A percentile compares a stretch with the other conserved stretches of the same genome.
These are phyloP conservation scores for Aureobasidium sp. DNA, from an alignment of 2,329 filamentous ascomycete genomes.

Conservation along the genomic window DNA sequence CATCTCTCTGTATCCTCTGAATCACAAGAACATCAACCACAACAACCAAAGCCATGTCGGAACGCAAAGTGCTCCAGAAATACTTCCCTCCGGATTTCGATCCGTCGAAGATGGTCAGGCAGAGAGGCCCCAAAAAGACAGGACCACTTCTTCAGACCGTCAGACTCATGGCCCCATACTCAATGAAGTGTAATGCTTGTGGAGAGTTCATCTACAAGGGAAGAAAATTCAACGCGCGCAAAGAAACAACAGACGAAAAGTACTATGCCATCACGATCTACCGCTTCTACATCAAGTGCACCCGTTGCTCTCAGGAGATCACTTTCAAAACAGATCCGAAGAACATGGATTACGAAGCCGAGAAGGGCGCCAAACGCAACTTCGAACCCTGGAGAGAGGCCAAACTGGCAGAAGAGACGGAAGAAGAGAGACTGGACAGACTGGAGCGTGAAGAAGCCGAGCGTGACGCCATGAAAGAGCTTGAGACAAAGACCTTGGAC, in stretches of 20 bases:
- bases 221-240: slow-evolving; percentile 76
- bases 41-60: slow-evolving; percentile 57
- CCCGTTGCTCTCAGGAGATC: slow-evolving; percentile 77
- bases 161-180: slow-evolving; percentile 82
- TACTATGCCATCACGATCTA: slow-evolving; percentile 85
- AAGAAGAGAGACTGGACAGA: slow-evolving; percentile 78
- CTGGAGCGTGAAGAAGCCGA: slow-evolving; percentile 74
- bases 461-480: slow-evolving; percentile 85
- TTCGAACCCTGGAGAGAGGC: slow-evolving; percentile 83
- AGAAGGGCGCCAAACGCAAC: slow-evolving; percentile 81
- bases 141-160: slow-evolving; percentile 77
- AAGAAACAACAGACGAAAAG: slow-evolving; percentile 84
- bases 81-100: slow-evolving; percentile 79
- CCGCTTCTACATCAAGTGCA: slow-evolving; percentile 78
- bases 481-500: slow-evolving; percentile 89
- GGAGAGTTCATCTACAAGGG: slow-evolving; percentile 78
- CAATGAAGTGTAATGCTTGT: slow-evolving; percentile 63
- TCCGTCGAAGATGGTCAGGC: slow-evolving; percentile 63
- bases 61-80: slow-evolving; percentile 70
- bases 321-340: slow-evolving; percentile 93
- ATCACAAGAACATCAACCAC: neutral
- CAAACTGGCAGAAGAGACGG: slow-evolving; percentile 64
- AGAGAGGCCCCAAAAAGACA: slow-evolving; percentile 61
- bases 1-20: neutral
- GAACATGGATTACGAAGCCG: slow-evolving; percentile 80